A percentile compares a stretch with the other conserved stretches of the same genome.
These are phyloP conservation scores for Lanmaoa rubissima DNA, from an alignment of 768 basidiomycete genomes.

Conservation along the genomic window DNA sequence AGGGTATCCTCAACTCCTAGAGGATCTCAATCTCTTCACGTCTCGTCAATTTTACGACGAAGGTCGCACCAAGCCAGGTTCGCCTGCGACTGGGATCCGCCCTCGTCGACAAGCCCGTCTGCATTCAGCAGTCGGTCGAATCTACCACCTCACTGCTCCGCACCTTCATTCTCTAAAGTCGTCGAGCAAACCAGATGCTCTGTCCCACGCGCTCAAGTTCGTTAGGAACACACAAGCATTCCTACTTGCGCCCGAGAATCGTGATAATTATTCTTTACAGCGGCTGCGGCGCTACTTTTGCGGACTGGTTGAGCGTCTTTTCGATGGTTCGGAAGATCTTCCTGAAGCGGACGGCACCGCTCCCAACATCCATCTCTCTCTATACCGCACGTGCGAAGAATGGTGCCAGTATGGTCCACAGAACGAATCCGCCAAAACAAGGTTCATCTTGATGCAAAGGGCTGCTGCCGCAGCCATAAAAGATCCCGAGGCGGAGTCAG, in stretches of 20 bases:
- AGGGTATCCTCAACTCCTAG: slow-evolving; percentile 77
- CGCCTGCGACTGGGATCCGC: slow-evolving; percentile 47
- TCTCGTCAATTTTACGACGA: slow-evolving; percentile 83
- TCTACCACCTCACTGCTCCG: slow-evolving; percentile 83
- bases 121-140: slow-evolving; percentile 84
- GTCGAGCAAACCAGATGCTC: slow-evolving; percentile 64
- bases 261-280: slow-evolving; percentile 75
- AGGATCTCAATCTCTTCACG: slow-evolving; percentile 78
- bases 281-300: slow-evolving; percentile 89
- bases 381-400: slow-evolving; percentile 87
- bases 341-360: slow-evolving; percentile 76
- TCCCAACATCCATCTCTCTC: slow-evolving; percentile 66
- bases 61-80: slow-evolving; percentile 46
- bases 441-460: slow-evolving; percentile 69
- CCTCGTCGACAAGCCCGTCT: slow-evolving; percentile 74
- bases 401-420: slow-evolving; percentile 89
- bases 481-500: slow-evolving; percentile 52
- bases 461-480: slow-evolving; percentile 53
- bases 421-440: slow-evolving; percentile 67
- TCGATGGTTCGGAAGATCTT: slow-evolving; percentile 68
- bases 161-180: slow-evolving; percentile 69
- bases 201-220: slow-evolving; percentile 82
- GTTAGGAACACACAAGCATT: slow-evolving; percentile 80
- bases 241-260: slow-evolving; percentile 66
- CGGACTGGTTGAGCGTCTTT: slow-evolving; percentile 81